Evolutionary conservation across 805 yeast genomes (phyloP), one percentile per base, ranked within the genome.

Genomic region (Yarrowia bubula): DNA sequence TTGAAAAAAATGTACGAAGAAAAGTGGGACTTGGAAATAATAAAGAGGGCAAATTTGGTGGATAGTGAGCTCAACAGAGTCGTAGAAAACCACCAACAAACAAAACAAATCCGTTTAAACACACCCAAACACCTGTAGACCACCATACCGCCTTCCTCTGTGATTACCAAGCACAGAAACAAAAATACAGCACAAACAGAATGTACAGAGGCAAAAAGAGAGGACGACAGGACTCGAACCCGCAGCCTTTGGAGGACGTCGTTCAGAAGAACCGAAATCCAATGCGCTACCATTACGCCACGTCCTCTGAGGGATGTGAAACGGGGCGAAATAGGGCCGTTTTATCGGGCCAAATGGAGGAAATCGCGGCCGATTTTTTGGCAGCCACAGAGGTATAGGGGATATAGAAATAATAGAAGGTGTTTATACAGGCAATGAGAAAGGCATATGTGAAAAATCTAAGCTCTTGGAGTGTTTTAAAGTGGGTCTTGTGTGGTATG

Each of bases 101-200:
- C 28, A n/a, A 14, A 39, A 39, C 1, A 39, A 9, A 3, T n/a
- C 8, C 18, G 1, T 1, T 15, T n/a, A n/a, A 4, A 7, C 11
- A 0, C 18, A 7, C 17, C 4, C 13, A 39, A 17, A 15, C 11
- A n/a, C 43, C 44, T 14, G 6, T 14, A 8, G 8, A 8, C 42
- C 42, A 1, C 17, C 42, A 4, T 1, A 38, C 42, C 8, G 1
- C 32, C 47, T 11, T 13, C 48, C 48, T 14, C 18, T 7, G 9
- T 1, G 17, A 7, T 48, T 48, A 13, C 41, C 81, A 84, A 64
- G 79, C 90, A 71, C 70, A 84, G 17, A 74, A 79, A 44, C 80
- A 77, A 14, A 28, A 51, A 39, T 38, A 51, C 43, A 11, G 9
- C 43, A 4, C 32, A 18, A 7, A 2, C 1, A 1, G 2, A 37